Percentiles rank a stretch among this genome's conserved stretches.
These are phyloP conservation scores for Hypholoma sublateritium DNA, from an alignment of 768 basidiomycete genomes.

Conservation along the genomic window DNA sequence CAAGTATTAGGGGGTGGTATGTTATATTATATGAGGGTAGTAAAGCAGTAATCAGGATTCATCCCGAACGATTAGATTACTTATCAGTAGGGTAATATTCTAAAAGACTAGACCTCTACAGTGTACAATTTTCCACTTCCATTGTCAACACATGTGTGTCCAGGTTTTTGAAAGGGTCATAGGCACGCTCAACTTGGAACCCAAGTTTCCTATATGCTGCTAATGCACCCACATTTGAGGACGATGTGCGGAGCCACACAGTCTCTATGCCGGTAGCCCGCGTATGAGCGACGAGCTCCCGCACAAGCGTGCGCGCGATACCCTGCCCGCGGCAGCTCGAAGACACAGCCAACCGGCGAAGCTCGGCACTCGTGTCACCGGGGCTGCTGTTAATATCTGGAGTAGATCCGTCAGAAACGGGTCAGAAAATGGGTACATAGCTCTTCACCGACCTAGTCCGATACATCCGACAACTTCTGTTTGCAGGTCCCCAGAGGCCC, in stretches of 20 bases:
- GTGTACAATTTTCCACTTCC: neutral
- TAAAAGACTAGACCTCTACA: no score
- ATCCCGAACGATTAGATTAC: no score
- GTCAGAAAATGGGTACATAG: neutral
- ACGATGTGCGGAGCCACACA: slow-evolving; percentile 14
- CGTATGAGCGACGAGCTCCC: slow-evolving; percentile 16
- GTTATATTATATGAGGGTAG: no score
- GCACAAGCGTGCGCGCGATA: slow-evolving; percentile 18
- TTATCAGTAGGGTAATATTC: no score
- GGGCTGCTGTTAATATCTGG: slow-evolving; percentile 5
- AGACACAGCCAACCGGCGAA: slow-evolving; percentile 27
- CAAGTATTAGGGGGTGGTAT: no score
- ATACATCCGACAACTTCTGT: slow-evolving; percentile 19
- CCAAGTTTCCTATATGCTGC: slow-evolving; percentile 17
- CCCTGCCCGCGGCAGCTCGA: slow-evolving; percentile 19
- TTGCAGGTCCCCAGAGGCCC: neutral
- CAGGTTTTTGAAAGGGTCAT: neutral
- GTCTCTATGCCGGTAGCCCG: slow-evolving; percentile 2
- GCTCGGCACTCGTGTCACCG: slow-evolving; percentile 14
- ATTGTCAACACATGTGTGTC: neutral
- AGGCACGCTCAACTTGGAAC: slow-evolving; percentile 2
- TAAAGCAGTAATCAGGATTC: no score
- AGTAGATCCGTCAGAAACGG: neutral
- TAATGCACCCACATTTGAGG: slow-evolving; percentile 13
- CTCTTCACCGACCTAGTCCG: slow-evolving; percentile 15